A percentile compares a stretch with the other conserved stretches of the same genome.
phyloP scores from a whole-genome alignment of 2,329 filamentous ascomycete species.

The Fusarium duplospermum region DNA sequence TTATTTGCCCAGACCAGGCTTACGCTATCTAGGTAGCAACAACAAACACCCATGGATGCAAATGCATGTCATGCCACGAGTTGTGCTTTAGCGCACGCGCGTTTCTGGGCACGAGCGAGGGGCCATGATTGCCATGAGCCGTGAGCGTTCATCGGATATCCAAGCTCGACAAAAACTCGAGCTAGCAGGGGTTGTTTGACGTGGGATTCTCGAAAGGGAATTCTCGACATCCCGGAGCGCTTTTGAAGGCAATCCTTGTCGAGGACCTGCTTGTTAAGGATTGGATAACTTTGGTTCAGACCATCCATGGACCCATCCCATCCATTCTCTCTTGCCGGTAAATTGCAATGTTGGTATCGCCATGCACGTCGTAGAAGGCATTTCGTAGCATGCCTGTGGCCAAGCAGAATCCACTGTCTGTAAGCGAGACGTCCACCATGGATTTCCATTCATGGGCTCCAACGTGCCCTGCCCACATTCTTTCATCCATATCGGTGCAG shows the following conservation, averaged over 20 bases:
- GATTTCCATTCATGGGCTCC: not conserved
- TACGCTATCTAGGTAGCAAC: not conserved
- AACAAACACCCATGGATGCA: not conserved
- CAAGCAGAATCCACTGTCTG: not conserved
- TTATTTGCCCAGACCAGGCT: not conserved
- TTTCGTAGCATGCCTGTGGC: not conserved
- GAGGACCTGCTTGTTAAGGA: not conserved
- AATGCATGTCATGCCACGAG: constrained; percentile 24
- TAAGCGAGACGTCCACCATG: not conserved
- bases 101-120: constrained; percentile 5
- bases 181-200: constrained; percentile 10
- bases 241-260: constrained; percentile 15
- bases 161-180: not conserved
- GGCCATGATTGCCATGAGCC: constrained; percentile 17
- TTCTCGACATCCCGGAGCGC: constrained; percentile 28
- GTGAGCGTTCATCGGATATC: constrained; percentile 21
- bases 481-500: not conserved
- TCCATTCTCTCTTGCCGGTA: not conserved
- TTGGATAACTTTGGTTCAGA: not conserved
- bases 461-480: not conserved
- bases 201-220: constrained; percentile 30
- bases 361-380: not conserved
- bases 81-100: constrained; percentile 5
- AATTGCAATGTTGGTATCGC: not conserved
- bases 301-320: not conserved